Base-by-base conservation (phyloP, 2,329 filamentous ascomycete species). In the Apiospora saccharicola region DNA sequence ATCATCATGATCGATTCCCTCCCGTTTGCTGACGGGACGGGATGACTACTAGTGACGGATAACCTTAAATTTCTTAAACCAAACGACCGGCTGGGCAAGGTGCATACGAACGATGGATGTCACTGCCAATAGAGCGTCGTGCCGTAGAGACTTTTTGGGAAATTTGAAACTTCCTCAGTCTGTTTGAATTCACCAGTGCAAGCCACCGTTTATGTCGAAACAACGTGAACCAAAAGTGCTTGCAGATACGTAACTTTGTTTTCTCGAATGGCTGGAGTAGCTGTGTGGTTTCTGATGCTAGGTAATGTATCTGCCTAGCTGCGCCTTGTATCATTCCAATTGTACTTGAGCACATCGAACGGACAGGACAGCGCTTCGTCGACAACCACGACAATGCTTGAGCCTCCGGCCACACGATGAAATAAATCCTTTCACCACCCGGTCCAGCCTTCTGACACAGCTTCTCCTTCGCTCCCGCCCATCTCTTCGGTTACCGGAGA, bases 171-270 rank as follows among this genome's bases (percentile, higher is more conserved):
- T 7, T 61, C 26, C 26, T 30, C 26, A 30, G 26, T 30, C 10
- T 61, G 30, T 19, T 61, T 22, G 26, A 34, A 19, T 61, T 30
- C 30, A 16, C 53, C 30, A 22, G 37, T 61, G 53, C 53, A 61
- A 61, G 53, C 53, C 53, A 61, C 53, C 53, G 53, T 19, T 30
- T 61, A 22, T 30, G 37, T 30, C 1, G 16, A 16, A 10, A 19
- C 53, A 37, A 57, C 4, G 30, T 61, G 53, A 61, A 61, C 30
- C 30, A 61, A 37, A 61, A 61, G 53, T 61, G 53, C 53, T 61
- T 61, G 53, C 53, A 61, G 26, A 61, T n/a, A 61, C 16, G 53
- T 19, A 37, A 61, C 53, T 13, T 22, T 61, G 26, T 61, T 61
- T 37, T 8, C 16, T 61, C 30, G 53, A 61, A 34, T 26, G 30